These are phyloP conservation scores for Rhodocollybia butyracea DNA, from an alignment of 768 basidiomycete genomes.

Conservation along the genomic window DNA sequence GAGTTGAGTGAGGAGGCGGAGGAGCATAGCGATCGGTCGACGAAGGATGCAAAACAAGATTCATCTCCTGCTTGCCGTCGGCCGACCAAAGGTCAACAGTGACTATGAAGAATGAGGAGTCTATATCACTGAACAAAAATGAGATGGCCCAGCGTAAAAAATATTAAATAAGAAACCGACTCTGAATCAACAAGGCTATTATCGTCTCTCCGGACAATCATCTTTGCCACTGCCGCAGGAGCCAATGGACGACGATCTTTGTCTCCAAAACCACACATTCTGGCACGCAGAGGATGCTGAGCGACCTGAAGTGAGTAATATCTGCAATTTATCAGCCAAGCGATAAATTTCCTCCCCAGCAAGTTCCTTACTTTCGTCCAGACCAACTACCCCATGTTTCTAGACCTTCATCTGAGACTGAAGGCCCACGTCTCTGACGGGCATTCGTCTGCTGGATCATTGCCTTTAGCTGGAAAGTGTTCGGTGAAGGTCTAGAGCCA, in stretches of 20 bases:
- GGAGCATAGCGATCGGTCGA: conserved; percentile 75
- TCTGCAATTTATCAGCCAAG: conserved; percentile 33
- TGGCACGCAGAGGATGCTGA: conserved; percentile 85
- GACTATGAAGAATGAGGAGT: conserved; percentile 85
- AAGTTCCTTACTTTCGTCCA: conserved; percentile 51
- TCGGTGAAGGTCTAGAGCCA: neutral
- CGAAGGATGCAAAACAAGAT: conserved; percentile 85
- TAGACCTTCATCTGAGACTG: conserved; percentile 35
- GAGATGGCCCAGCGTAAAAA: conserved; percentile 12
- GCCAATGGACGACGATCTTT: conserved; percentile 93
- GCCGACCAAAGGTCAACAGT: conserved; percentile 92
- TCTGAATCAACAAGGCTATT: conserved; percentile 68
- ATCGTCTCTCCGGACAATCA: conserved; percentile 70
- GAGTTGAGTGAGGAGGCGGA: conserved; percentile 11
- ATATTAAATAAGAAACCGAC: conserved; percentile 41
- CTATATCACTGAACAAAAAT: conserved; percentile 59
- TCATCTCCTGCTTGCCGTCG: conserved; percentile 80
- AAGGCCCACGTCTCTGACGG: conserved; percentile 32
- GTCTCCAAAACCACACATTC: conserved; percentile 97
- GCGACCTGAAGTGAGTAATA: conserved; percentile 82
- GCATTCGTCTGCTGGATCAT: conserved; percentile 69
- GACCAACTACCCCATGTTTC: conserved; percentile 73
- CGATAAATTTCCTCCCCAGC: conserved; percentile 7
- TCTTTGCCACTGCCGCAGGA: conserved; percentile 85
- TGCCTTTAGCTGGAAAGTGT: conserved; percentile 19